Evolutionary conservation across 2,329 filamentous ascomycete species (phyloP), one percentile per base, ranked within the genome.

Genomic region (Sodiomyces alkalinus): DNA sequence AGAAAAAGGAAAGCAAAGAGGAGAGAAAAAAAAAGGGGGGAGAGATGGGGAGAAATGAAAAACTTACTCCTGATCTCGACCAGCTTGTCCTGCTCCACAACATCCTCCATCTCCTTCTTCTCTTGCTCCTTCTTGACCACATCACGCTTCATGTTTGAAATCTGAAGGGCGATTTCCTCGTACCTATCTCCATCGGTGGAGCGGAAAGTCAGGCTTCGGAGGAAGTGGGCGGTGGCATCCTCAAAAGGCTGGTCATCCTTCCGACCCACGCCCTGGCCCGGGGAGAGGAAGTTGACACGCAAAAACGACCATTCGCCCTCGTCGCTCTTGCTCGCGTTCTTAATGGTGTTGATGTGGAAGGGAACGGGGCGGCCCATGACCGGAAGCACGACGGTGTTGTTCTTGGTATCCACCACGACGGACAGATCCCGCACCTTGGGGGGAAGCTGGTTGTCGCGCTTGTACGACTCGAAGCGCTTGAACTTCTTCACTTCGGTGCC

Each of bases 21-120:
- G n/a, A 8, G 17, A 19, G 4, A 27, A 25, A 11, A 17, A 17
- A 38, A n/a, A n/a, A n/a, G n/a, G n/a, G n/a, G n/a, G n/a, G n/a
- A n/a, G n/a, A n/a, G 8, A 11, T 5, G 6, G 15, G 15, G 20
- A 9, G 13, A 7, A 11, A 9, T 15, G 3, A 8, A 22, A 6
- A 11, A 60, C 74, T 60, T 62, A 83, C 80, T 93, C 62, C 90
- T 70, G 41, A 96, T 86, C 48, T 94, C 86, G 41, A 92, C 64
- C 29, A 98, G 72, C 60, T 98, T 98, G 51, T 98, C 90, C 53
- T 98, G 90, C 55, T 96, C 90, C 5, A 98, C 86, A 14, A 98
- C 90, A 53, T 98, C 90, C 50, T 98, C 90, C 80, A 98, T 80
- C 43, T 98, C 87, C 60, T 98, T 98, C 72, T 96, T 94, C 55